Percentiles rank a stretch among this genome's conserved stretches.
Evolutionary conservation across 164 flowering plant species (phyloP).

Genomic region (Annona squamosa): DNA sequence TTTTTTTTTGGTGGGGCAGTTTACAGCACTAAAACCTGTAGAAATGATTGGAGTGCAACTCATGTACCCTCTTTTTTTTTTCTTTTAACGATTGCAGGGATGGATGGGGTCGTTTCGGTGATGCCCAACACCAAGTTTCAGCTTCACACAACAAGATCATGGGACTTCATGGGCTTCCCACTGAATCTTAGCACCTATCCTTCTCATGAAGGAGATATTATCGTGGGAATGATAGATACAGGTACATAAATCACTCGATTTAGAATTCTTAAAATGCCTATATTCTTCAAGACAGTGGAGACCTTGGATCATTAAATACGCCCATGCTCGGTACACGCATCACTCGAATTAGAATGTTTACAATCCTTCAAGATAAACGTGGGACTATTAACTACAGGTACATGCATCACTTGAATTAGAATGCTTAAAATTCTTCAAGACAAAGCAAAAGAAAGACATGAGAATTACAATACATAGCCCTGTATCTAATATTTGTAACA

Average conservation of each 20-base stretch:
- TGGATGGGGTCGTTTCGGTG: constrained; percentile 42
- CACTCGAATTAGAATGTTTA: too few relatives aligned
- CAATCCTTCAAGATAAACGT: constrained; percentile 15
- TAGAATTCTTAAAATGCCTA: too few relatives aligned
- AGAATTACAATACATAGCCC: too few relatives aligned
- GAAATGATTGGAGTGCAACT: too few relatives aligned
- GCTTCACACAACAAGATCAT: constrained; percentile 50
- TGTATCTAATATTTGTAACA: too few relatives aligned
- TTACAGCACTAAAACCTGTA: too few relatives aligned
- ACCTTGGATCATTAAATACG: too few relatives aligned
- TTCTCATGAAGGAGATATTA: constrained; percentile 24
- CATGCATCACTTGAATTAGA: not conserved
- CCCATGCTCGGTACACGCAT: too few relatives aligned
- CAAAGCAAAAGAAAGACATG: too few relatives aligned
- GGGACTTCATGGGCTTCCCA: constrained; percentile 39
- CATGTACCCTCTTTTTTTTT: too few relatives aligned
- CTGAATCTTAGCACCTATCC: not conserved
- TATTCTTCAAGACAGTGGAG: not conserved
- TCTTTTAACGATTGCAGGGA: constrained; percentile 19
- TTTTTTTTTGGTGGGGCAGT: not conserved
- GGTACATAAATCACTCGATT: constrained; percentile 19
- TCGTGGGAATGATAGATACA: constrained; percentile 37
- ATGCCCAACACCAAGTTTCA: constrained; percentile 25
- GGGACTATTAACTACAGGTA: constrained; percentile 31
- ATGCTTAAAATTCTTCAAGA: not conserved